These are phyloP conservation scores for Priceomyces haplophilus DNA, from an alignment of 805 yeast species.

Conservation along the genomic window DNA sequence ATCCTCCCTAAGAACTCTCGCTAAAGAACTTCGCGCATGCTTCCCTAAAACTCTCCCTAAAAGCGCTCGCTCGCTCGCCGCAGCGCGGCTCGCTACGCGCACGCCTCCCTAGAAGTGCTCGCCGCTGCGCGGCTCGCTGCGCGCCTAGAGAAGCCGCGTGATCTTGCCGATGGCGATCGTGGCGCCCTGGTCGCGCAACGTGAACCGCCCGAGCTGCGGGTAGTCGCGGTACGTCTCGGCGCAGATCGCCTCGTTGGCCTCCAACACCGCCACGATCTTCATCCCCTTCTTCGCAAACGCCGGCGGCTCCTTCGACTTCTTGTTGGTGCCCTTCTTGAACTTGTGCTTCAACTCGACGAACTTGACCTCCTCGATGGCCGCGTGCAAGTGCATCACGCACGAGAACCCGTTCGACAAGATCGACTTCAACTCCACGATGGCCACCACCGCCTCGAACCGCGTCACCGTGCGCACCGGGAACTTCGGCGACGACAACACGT, in stretches of 20 bases:
- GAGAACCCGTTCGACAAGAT: constrained; percentile 93
- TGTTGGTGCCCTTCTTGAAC: constrained; percentile 93
- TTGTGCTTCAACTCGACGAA: constrained; percentile 83
- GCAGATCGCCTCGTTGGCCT: constrained; percentile 84
- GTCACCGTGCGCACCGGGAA: constrained; percentile 91
- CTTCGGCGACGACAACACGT: constrained; percentile 80
- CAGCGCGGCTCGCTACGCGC: no score
- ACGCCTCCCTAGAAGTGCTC: no score
- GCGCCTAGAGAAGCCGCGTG: constrained; percentile 72
- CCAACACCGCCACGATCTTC: constrained; percentile 93
- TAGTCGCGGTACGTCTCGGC: constrained; percentile 89
- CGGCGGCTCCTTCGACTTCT: constrained; percentile 94
- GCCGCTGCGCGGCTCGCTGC: no score
- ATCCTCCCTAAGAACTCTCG: no score
- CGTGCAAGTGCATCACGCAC: constrained; percentile 98
- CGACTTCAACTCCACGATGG: constrained; percentile 93
- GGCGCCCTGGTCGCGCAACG: constrained; percentile 96
- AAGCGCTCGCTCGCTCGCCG: no score
- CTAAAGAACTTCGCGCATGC: no score
- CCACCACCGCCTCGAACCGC: constrained; percentile 91
- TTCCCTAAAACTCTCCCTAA: no score
- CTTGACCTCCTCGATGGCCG: constrained; percentile 94
- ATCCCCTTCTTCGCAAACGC: constrained; percentile 98
- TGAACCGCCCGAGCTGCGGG: constrained; percentile 96
- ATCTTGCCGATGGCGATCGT: constrained; percentile 99